Base-by-base conservation (phyloP, 768 basidiomycete species). In the Artomyces pyxidatus region DNA sequence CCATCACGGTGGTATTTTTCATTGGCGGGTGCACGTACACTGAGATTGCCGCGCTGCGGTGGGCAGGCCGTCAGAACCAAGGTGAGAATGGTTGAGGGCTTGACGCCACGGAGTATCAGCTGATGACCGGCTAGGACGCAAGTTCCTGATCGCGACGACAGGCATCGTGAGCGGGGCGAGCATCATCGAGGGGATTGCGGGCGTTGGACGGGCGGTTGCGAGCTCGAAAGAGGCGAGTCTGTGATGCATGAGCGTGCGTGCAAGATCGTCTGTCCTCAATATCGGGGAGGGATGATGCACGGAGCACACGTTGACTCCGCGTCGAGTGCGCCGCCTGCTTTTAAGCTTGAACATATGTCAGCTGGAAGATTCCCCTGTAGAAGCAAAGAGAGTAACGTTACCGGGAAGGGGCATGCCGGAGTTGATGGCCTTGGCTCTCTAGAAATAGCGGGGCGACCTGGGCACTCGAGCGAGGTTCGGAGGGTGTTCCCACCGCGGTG, bases 21-120 rank as follows among this genome's bases (percentile, higher is more conserved):
- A 68, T 98, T 27, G 96, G 96, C 23, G 96, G 95, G 4, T 93
- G 93, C 64, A 99, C 96, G 11, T 96, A 89, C 59, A 95, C 95
- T 8, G 96, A 98, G 70, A 92, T 98, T 51, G 85, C 96, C 30
- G 95, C 95, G 6, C 64, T 99, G 56, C 75, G 96, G 63, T 96
- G 92, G 91, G 85, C 95, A 60, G 77, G 81, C 48, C 78, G 83
- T 57, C 91, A 92, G 64, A 85, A 85, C 56, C 78, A 76, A 74
- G 94, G 91, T 81, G 59, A 23, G 32, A 12, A 17, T 17, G 17
- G 32, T 47, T 52, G 26, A 22, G 17, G 14, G 35, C 23, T 35
- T 42, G 25, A 30, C 30, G 25, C 17, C 19, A 26, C 19, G 27
- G 17, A 26, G 37, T 32, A 30, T 43, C 30, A 17, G 17, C 25